Evolutionary conservation across 2,329 filamentous ascomycete genomes (phyloP), one percentile per base, ranked within the genome.

Genomic region (Xylaria sp.): DNA sequence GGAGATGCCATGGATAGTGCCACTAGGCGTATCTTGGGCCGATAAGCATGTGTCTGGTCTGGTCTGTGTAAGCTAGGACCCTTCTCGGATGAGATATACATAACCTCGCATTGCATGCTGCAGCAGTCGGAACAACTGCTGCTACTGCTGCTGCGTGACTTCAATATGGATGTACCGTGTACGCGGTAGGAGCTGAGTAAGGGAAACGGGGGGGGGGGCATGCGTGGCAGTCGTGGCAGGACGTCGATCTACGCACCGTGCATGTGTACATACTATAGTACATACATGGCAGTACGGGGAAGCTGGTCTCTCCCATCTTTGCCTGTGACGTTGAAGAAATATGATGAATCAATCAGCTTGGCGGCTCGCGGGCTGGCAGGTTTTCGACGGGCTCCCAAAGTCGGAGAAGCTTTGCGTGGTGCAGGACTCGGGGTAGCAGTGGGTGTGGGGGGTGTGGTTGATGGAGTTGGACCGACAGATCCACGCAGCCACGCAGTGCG

Each of bases 401-500:
- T 55, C 47, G 41, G 47, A 34, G 29, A 34, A 34, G 29, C 29
- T 7, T 34, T 34, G 29, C 29, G 11, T 34, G 29, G 29, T 53
- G 56, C 58, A 59, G 50, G 55, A 52, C 52, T 50, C 26, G 47
- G 43, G 42, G 55, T 61, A 48, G 41, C 43, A 61, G 54, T 51
- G 48, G 24, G 26, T 19, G 58, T 54, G 58, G 58, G 44, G 51
- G 34, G 24, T 26, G 24, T 52, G 39, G 37, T 17, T 39, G 39
- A 43, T 39, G 44, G 47, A 48, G 38, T 22, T 52, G 46, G 56
- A 46, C 52, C 49, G 49, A 22, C 21, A 40, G 43, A 40, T 39
- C 20, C 43, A 16, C 40, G 7, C 26, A 37, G 17, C 26, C 44
- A 18, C 39, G 39, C 18, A 41, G 4, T 21, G 11, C 29, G 8